Conservation (phyloP, 768 basidiomycete genomes). For the Austroboletus festivus region DNA sequence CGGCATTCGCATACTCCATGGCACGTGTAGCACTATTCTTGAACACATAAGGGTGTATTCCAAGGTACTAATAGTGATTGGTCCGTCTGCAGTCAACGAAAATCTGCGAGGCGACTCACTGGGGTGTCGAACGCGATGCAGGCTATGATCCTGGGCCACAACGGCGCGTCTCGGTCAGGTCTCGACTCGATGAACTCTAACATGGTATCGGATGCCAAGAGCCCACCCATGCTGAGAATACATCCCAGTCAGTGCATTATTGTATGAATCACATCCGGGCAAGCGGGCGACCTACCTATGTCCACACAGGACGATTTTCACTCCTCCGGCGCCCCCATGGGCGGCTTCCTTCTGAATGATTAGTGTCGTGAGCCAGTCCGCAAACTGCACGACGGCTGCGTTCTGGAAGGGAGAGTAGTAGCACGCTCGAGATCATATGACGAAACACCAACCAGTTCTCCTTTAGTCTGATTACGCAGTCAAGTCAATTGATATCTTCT, state of each 20-base stretch:
- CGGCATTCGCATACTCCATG: slow-evolving; percentile 63
- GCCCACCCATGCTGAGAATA: slow-evolving; percentile 81
- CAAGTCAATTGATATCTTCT: slow-evolving; percentile 7
- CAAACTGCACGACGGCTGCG: slow-evolving; percentile 79
- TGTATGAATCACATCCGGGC: neutral
- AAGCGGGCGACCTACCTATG: slow-evolving; percentile 63
- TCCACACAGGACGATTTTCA: slow-evolving; percentile 83
- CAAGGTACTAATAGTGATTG: slow-evolving; percentile 61
- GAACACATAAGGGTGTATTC: slow-evolving; percentile 81
- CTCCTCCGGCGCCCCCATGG: slow-evolving; percentile 66
- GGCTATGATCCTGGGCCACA: slow-evolving; percentile 89
- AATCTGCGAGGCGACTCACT: slow-evolving; percentile 40
- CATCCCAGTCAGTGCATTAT: neutral
- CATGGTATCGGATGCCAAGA: slow-evolving; percentile 82
- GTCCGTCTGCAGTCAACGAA: neutral
- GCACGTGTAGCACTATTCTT: slow-evolving; percentile 80
- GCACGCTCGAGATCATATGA: neutral
- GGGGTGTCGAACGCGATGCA: slow-evolving; percentile 90
- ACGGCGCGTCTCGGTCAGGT: slow-evolving; percentile 58
- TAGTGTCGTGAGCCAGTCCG: slow-evolving; percentile 89
- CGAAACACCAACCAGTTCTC: slow-evolving; percentile 65
- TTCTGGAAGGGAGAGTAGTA: slow-evolving; percentile 41
- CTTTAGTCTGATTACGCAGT: slow-evolving; percentile 67
- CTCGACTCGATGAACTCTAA: slow-evolving; percentile 67
- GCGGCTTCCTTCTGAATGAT: slow-evolving; percentile 84